These are phyloP conservation scores for Colletotrichum phormii DNA, from an alignment of 2,329 filamentous ascomycete species.

Conservation along the genomic window DNA sequence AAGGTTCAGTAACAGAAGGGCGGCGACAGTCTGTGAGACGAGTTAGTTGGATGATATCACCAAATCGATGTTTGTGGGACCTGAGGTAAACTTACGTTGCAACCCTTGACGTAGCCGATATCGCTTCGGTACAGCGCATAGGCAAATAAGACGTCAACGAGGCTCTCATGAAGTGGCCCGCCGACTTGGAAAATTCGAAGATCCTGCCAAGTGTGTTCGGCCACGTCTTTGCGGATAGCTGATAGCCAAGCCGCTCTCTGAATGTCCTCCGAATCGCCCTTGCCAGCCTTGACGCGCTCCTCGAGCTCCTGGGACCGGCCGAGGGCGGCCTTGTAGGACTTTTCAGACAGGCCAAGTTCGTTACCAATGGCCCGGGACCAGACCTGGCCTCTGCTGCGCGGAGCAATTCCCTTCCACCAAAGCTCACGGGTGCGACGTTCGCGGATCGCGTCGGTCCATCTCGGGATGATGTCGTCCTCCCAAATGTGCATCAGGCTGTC, in stretches of 20 bases:
- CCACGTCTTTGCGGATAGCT: slow-evolving; percentile 73
- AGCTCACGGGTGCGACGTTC: slow-evolving; percentile 79
- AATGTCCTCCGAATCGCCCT: slow-evolving; percentile 64
- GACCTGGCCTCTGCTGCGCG: slow-evolving; percentile 74
- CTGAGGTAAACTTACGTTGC: slow-evolving; percentile 71
- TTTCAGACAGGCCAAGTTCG: slow-evolving; percentile 73
- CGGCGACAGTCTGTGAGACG: slow-evolving; percentile 73
- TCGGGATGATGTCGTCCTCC: slow-evolving; percentile 81
- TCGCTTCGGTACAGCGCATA: slow-evolving; percentile 87
- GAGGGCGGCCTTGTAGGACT: slow-evolving; percentile 78
- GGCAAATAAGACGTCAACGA: slow-evolving; percentile 80
- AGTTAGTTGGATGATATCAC: slow-evolving; percentile 37
- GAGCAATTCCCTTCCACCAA: slow-evolving; percentile 85
- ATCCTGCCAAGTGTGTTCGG: slow-evolving; percentile 75
- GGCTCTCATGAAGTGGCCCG: slow-evolving; percentile 73
- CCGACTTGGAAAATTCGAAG: slow-evolving; percentile 77
- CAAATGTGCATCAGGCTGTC: slow-evolving; percentile 72
- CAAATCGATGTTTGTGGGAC: neutral
- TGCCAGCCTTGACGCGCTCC: slow-evolving; percentile 62
- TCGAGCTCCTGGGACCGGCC: slow-evolving; percentile 74
- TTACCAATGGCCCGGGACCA: slow-evolving; percentile 82
- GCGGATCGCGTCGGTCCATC: slow-evolving; percentile 78
- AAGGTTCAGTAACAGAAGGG: slow-evolving; percentile 78
- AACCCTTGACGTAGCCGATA: slow-evolving; percentile 81
- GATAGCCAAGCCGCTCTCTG: slow-evolving; percentile 71